Conservation (phyloP, 176 grass and related monocot species). For the Triticum turgidum region DNA sequence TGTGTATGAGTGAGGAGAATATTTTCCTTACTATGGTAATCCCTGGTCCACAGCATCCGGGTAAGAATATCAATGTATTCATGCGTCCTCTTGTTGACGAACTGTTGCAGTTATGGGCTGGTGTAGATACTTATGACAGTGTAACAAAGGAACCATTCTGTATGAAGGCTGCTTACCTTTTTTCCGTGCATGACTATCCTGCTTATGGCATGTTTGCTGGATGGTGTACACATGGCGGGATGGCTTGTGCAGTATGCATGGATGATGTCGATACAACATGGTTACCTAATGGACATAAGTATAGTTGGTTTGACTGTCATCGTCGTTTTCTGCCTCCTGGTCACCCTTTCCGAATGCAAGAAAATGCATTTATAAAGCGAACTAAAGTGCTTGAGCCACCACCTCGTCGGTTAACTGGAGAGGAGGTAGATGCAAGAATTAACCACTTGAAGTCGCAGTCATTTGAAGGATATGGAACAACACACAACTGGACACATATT, state of each 20-base stretch:
- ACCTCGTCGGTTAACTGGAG: neutral
- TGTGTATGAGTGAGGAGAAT: neutral
- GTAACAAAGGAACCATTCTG: neutral
- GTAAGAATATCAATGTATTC: neutral
- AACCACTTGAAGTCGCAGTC: neutral
- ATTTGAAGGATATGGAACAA: neutral
- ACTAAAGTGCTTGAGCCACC: neutral
- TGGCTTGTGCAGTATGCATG: neutral
- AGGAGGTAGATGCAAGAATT: neutral
- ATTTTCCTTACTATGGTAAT: slow-evolving; percentile 9
- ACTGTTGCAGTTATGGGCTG: neutral
- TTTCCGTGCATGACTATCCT: neutral
- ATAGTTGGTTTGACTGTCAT: neutral
- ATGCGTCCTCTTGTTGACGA: neutral
- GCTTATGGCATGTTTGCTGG: neutral
- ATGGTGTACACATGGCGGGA: neutral
- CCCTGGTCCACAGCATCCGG: neutral
- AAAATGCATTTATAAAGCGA: neutral
- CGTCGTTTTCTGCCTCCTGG: neutral
- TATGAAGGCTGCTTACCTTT: neutral
- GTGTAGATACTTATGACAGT: slow-evolving; percentile 3
- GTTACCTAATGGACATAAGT: neutral
- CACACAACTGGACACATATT: neutral
- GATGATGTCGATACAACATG: neutral
- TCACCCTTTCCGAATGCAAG: neutral